Evolutionary conservation across 768 basidiomycete species (phyloP).

Genomic region (Gloeostereum incarnatum): DNA sequence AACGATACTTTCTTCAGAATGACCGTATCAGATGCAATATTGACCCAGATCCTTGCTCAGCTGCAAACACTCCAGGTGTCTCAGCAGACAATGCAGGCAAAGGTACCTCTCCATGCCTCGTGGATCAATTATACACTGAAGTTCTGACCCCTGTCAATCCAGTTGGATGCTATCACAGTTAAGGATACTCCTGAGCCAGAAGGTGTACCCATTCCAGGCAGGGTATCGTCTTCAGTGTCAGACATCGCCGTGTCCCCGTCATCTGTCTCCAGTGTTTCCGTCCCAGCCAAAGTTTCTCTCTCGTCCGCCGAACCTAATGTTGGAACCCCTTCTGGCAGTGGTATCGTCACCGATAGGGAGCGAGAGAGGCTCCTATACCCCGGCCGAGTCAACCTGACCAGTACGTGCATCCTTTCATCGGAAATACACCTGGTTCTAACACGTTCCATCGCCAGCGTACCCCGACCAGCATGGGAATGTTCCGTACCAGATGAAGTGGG

Average conservation of each 20-base stretch:
- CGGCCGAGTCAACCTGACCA: slow-evolving; percentile 74
- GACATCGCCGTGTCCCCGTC: slow-evolving; percentile 11
- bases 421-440: no score
- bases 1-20: no score
- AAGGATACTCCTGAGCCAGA: slow-evolving; percentile 21
- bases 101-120: slow-evolving; percentile 33
- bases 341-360: slow-evolving; percentile 23
- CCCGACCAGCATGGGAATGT: slow-evolving; percentile 89
- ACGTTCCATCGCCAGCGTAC: no score
- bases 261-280: slow-evolving; percentile 10
- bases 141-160: slow-evolving; percentile 1
- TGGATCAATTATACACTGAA: background rate
- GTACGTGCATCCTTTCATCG: no score
- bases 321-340: slow-evolving; percentile 6
- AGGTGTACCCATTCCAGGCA: slow-evolving; percentile 17
- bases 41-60: slow-evolving; percentile 66
- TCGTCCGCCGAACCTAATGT: slow-evolving; percentile 17
- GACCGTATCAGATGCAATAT: slow-evolving; percentile 44
- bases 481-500: slow-evolving; percentile 79
- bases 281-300: slow-evolving; percentile 13
- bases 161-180: slow-evolving; percentile 44
- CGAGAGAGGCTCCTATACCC: slow-evolving; percentile 75
- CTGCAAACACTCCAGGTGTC: slow-evolving; percentile 63
- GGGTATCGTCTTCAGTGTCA: slow-evolving; percentile 15
- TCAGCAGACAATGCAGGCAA: slow-evolving; percentile 72